A percentile compares a stretch with the other conserved stretches of the same genome.
These are phyloP conservation scores for Pythium pectinolyticum DNA, from an alignment of 352 stramenopile species.

Conservation along the genomic window DNA sequence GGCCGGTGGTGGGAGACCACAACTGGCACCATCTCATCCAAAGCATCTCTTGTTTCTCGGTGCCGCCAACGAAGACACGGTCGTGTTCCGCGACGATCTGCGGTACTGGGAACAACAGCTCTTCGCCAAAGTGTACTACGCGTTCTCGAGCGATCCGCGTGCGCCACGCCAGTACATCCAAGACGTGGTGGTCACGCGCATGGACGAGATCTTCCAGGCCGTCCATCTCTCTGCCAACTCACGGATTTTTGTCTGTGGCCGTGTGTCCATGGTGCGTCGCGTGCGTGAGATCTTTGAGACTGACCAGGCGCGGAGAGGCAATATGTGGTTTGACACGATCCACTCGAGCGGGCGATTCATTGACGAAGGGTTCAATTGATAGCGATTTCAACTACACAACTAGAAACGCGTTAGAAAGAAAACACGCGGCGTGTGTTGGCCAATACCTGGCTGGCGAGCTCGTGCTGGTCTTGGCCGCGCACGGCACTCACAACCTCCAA, in stretches of 20 bases:
- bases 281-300: slow-evolving; percentile 29
- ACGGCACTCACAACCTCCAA: slow-evolving; percentile 79
- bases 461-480: slow-evolving; percentile 46
- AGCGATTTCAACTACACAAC: not conserved
- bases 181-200: slow-evolving; percentile 23
- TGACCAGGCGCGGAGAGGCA: slow-evolving; percentile 23
- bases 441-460: slow-evolving; percentile 49
- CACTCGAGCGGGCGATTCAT: slow-evolving; percentile 22
- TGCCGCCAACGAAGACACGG: slow-evolving; percentile 27
- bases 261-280: slow-evolving; percentile 20
- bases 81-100: slow-evolving; percentile 43
- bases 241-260: slow-evolving; percentile 33
- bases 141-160: slow-evolving; percentile 27
- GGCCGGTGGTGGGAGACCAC: slow-evolving; percentile 20
- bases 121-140: slow-evolving; percentile 32
- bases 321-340: slow-evolving; percentile 20
- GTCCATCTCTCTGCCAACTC: slow-evolving; percentile 20
- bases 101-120: slow-evolving; percentile 31
- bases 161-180: slow-evolving; percentile 27
- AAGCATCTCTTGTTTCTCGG: slow-evolving; percentile 31
- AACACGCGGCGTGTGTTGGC: slow-evolving; percentile 73
- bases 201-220: slow-evolving; percentile 27
- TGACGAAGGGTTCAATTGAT: slow-evolving; percentile 23
- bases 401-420: slow-evolving; percentile 32
- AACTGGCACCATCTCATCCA: no score